Base-by-base conservation (phyloP, 306 rosid genomes). In the Quercus aquifolioides region DNA sequence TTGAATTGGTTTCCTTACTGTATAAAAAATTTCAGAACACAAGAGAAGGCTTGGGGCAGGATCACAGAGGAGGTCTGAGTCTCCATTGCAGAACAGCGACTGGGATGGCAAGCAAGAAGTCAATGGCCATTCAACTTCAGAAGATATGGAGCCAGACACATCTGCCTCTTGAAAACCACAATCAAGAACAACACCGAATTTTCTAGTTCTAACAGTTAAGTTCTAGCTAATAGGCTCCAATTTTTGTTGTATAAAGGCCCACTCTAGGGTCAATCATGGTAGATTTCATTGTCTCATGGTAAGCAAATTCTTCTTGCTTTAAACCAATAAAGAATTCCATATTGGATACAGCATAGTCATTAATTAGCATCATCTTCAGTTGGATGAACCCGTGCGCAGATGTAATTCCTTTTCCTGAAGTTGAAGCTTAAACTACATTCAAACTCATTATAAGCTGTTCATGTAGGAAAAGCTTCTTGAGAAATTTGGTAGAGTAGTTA, bases 31-130 rank as follows among this genome's bases (percentile, higher is more conserved):
- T 71, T 46, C 81, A 94, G 97, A 92, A 79, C 85, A 88, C 88
- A 86, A 87, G 87, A 88, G 91, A 79, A 86, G 92, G 87, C 68
- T 83, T 30, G 83, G 84, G 56, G 38, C 86, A 0, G 89, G 78
- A 74, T 72, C 81, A 0, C 71, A 60, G 25, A 85, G 79, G 75
- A 71, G 70, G 76, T 80, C 87, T 6, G 84, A 79, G 35, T 87
- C 86, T 19, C 76, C 83, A 3, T 54, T 81, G 78, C 83, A 71
- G 49, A 85, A 83, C 60, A 88, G 72, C 28, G 87, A 88, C 65
- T 75, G 77, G 79, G 90, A 88, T 41, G 46, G 3, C 46, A 41
- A 41, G 46, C 46, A 2, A 41, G 46, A 41, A 41, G 46, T 41
- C 46, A 41, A 41, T 41, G 46, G 46, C 1, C 46, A 41, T 41